phyloP scores from a whole-genome alignment of 257 asterid genomes.

The Striga asiatica region DNA sequence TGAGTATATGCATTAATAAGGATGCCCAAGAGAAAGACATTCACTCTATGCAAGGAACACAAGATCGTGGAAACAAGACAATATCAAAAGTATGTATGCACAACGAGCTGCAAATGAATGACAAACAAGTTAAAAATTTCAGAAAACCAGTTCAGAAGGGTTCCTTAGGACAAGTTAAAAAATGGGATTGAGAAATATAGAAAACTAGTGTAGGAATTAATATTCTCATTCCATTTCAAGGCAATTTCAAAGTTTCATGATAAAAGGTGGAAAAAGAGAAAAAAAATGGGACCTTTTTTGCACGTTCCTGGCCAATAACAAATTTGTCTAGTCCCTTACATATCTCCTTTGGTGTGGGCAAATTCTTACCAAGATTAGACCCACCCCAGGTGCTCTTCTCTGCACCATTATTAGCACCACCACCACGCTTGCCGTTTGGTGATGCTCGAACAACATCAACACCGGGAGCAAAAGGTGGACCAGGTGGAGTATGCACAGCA shows the following conservation, averaged over 20 bases:
- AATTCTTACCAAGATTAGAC: constrained; percentile 60
- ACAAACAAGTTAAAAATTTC: background rate
- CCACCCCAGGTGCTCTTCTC: constrained; percentile 84
- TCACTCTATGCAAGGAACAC: constrained; percentile 10
- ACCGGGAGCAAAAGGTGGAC: constrained; percentile 90
- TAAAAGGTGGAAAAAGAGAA: constrained; percentile 1
- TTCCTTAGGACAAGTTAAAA: background rate
- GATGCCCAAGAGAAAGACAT: background rate
- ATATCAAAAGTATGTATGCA: background rate
- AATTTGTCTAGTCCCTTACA: constrained; percentile 83
- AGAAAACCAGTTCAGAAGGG: background rate
- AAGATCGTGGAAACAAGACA: constrained; percentile 11
- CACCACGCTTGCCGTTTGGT: constrained; percentile 18
- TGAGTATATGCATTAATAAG: constrained; percentile 2
- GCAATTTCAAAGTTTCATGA: background rate
- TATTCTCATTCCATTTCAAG: no score
- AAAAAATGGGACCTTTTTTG: constrained; percentile 59
- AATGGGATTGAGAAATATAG: background rate
- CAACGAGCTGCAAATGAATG: background rate
- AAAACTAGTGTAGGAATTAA: background rate
- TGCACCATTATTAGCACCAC: constrained; percentile 31
- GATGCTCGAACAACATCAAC: constrained; percentile 50
- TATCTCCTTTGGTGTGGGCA: constrained; percentile 93
- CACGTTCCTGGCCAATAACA: constrained; percentile 88
- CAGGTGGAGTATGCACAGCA: constrained; percentile 84